Evolutionary conservation across 306 rosid genomes (phyloP).

Genomic region (Quercus bicolor): DNA sequence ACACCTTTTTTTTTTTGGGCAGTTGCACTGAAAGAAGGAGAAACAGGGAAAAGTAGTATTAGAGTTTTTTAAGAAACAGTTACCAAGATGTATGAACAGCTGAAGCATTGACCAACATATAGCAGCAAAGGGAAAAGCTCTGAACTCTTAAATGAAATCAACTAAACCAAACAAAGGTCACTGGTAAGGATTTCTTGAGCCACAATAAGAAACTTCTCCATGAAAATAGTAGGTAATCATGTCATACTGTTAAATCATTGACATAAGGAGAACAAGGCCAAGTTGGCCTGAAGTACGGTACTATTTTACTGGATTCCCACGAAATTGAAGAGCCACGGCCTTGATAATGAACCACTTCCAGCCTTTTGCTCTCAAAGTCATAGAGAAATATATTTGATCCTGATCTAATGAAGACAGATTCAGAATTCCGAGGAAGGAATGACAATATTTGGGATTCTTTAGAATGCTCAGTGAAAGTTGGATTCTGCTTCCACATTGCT

Average conservation of each 20-base stretch:
- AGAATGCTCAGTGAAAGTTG: constrained; percentile 36
- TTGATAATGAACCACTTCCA: constrained; percentile 44
- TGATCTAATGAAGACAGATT: constrained; percentile 45
- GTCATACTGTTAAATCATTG: neutral
- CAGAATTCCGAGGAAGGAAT: constrained; percentile 55
- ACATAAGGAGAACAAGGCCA: constrained; percentile 51
- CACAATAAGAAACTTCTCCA: constrained; percentile 6
- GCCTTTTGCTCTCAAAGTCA: constrained; percentile 41
- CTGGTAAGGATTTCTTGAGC: constrained; percentile 11
- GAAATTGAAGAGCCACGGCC: constrained; percentile 54
- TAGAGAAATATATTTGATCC: constrained; percentile 50
- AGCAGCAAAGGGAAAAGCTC: neutral
- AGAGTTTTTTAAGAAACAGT: neutral
- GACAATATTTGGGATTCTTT: constrained; percentile 63
- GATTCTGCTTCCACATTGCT: constrained; percentile 56
- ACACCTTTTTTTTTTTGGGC: neutral
- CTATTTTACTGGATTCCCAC: constrained; percentile 61
- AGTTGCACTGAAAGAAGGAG: neutral
- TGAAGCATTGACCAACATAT: neutral
- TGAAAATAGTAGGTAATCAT: constrained; percentile 1
- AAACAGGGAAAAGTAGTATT: neutral
- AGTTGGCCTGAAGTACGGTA: constrained; percentile 62
- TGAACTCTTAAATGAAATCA: neutral
- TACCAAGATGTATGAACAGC: neutral
- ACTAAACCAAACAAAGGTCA: neutral